phyloP scores from a whole-genome alignment of 2,329 filamentous ascomycete genomes.

The Mycocentrospora acerina region DNA sequence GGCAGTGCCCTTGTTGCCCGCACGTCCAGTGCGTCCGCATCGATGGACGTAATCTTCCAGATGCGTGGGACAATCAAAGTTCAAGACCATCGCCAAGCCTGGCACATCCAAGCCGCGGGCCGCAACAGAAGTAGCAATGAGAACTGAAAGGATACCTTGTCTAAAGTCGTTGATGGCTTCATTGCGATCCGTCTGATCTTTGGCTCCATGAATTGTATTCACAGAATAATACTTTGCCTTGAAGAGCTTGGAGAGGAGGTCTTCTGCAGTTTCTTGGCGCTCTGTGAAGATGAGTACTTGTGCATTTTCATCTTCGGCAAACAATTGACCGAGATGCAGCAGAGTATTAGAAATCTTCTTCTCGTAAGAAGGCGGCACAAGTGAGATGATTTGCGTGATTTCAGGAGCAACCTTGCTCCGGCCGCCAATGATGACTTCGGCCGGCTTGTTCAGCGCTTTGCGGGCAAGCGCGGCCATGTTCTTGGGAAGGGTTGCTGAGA shows the following conservation, averaged over 20 bases:
- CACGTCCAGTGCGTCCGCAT: constrained; percentile 88
- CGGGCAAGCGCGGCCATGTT: constrained; percentile 90
- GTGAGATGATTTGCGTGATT: constrained; percentile 90
- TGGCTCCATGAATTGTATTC: constrained; percentile 73
- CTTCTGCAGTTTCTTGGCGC: constrained; percentile 71
- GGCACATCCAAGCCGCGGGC: constrained; percentile 95
- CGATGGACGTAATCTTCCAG: constrained; percentile 96
- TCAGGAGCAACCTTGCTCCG: constrained; percentile 67
- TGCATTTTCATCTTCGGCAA: constrained; percentile 84
- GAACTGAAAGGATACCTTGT: constrained; percentile 80
- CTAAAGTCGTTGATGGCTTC: constrained; percentile 40
- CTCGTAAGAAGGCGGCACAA: constrained; percentile 53
- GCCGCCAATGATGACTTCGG: constrained; percentile 91
- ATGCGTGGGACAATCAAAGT: constrained; percentile 92
- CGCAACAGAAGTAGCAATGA: constrained; percentile 93
- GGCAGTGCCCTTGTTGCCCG: constrained; percentile 90
- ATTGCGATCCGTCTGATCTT: constrained; percentile 55
- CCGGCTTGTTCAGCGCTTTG: constrained; percentile 80
- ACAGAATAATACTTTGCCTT: constrained; percentile 49
- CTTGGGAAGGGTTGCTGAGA: constrained; percentile 93
- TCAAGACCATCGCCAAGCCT: constrained; percentile 91
- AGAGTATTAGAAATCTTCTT: constrained; percentile 87
- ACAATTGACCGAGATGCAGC: constrained; percentile 83
- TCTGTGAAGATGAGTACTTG: constrained; percentile 90
- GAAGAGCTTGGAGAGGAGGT: constrained; percentile 33